Evolutionary conservation across 176 grass and related monocot species (phyloP), one percentile per base, ranked within the genome.

Genomic region (Zea mays): DNA sequence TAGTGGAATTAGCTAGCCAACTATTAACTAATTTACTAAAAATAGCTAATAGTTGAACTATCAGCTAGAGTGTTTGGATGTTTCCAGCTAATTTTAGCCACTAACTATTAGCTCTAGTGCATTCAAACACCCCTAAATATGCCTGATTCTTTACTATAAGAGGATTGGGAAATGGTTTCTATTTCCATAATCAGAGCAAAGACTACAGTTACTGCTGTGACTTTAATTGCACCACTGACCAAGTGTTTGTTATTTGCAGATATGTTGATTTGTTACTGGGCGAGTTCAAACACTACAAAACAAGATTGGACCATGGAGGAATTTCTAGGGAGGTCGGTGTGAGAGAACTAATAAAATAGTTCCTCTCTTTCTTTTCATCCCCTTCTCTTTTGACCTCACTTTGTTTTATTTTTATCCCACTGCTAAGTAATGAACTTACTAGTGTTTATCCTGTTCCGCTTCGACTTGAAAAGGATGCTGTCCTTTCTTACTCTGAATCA

Each of bases 221-320:
- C 65, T 84, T 72, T 46, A 47, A 37, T 65, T 79, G 33, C 51
- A 27, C 58, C 16, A 44, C 13, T 74, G 63, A 82, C 45, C 50
- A 40, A 20, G 65, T 72, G 5, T 79, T 66, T 74, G 37, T 74
- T 67, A 27, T 70, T 69, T 79, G 71, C 80, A 99, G 96, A 68
- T 99, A 99, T 50, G 82, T 99, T 73, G 96, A 99, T 84, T 89
- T 99, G 74, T 85, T 99, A 76, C 85, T 99, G 86, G 92, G 96
- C 58, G 96, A 99, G 88, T 96, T 99, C 81, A 99, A 99, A 63
- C 92, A 99, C 74, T 99, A 89, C 79, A 99, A 90, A 84, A 99
- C 96, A 89, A 93, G 96, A 86, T 86, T 99, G 74, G 88, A 88
- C 71, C 90, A 95, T 86, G 92, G 88, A 80, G 92, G 90, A 73